Evolutionary conservation across 768 basidiomycete species (phyloP), one percentile per base, ranked within the genome.

Genomic region (Leccinum pellstonianum): DNA sequence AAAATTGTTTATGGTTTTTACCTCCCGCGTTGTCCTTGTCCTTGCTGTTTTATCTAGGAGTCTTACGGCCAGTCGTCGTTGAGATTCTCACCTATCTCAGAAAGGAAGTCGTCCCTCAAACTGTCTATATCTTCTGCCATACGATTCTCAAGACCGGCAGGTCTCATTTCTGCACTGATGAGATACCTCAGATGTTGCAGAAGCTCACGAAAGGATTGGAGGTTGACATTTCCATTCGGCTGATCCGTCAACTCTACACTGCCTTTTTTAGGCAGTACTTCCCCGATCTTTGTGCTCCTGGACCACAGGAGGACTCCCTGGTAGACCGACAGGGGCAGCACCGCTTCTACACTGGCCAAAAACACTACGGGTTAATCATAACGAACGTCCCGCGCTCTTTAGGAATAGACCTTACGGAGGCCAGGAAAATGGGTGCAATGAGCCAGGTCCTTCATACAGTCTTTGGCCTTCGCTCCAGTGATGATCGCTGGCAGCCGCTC

Each of bases 271-370:
- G 35, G 14, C 14, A 37, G 35, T 37, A 37, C 35, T 37, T 37
- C 14, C 35, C 14, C 2, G 35, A 37, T 37, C 35, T 37, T 37
- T 37, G 35, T 15, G 1, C 35, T 37, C 14, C 35, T 37, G 35
- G 35, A 37, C 14, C 35, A 37, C 14, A 37, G 2, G 2, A 43
- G 27, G 29, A 52, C 15, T 52, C 38, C 21, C 19, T 52, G 38
- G 38, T 57, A 17, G 50, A 57, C 31, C 9, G 38, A 6, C 50
- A 57, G n/a, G 27, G 27, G 4, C 50, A 59, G 5, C 58, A 54
- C 5, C 47, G 23, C 9, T 59, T 59, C 19, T 58, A 58, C 17
- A 53, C 52, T 2, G 57, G 52, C 31, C 43, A 53, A 10, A 21
- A 21, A 19, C 41, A 53, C 6, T 53, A 48, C 9, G 52, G 57